These are phyloP conservation scores for Amanita subjunquillea DNA, from an alignment of 768 basidiomycete genomes.

Conservation along the genomic window DNA sequence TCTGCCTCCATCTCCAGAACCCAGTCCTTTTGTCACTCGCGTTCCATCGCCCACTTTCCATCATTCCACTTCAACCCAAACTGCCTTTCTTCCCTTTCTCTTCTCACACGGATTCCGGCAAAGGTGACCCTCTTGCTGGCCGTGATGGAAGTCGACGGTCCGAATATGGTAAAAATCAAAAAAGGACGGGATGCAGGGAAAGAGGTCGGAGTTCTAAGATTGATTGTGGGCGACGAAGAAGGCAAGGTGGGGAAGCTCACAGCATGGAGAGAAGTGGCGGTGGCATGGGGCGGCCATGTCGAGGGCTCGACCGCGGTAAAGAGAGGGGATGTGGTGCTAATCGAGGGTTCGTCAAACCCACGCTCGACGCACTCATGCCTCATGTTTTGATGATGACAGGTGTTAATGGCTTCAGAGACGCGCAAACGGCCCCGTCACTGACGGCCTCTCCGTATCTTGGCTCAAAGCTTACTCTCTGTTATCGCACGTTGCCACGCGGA, in stretches of 20 bases:
- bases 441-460: slow-evolving; percentile 62
- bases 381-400: slow-evolving; percentile 24
- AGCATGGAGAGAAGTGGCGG: slow-evolving; percentile 72
- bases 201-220: slow-evolving; percentile 54
- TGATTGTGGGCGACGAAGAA: slow-evolving; percentile 67
- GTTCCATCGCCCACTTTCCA: slow-evolving; percentile 64
- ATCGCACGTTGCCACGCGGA: slow-evolving; percentile 63
- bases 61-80: slow-evolving; percentile 66
- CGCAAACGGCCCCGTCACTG: slow-evolving; percentile 34
- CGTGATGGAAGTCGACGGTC: slow-evolving; percentile 68
- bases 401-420: slow-evolving; percentile 38
- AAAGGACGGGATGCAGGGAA: slow-evolving; percentile 62
- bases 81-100: slow-evolving; percentile 41
- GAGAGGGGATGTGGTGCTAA: slow-evolving; percentile 61
- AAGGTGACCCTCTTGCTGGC: slow-evolving; percentile 55
- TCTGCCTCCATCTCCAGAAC: slow-evolving; percentile 11
- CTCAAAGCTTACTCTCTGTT: slow-evolving; percentile 60
- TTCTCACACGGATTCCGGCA: slow-evolving; percentile 16
- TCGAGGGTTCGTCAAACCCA: slow-evolving; percentile 45
- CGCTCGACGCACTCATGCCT: background rate
- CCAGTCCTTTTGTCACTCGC: slow-evolving; percentile 13
- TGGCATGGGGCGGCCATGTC: slow-evolving; percentile 48
- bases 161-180: slow-evolving; percentile 56
- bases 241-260: slow-evolving; percentile 61
- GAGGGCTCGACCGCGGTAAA: slow-evolving; percentile 35